Evolutionary conservation across 1,139 yeast genomes (phyloP).

Genomic region (Nadsonia starkeyi-henricii): DNA sequence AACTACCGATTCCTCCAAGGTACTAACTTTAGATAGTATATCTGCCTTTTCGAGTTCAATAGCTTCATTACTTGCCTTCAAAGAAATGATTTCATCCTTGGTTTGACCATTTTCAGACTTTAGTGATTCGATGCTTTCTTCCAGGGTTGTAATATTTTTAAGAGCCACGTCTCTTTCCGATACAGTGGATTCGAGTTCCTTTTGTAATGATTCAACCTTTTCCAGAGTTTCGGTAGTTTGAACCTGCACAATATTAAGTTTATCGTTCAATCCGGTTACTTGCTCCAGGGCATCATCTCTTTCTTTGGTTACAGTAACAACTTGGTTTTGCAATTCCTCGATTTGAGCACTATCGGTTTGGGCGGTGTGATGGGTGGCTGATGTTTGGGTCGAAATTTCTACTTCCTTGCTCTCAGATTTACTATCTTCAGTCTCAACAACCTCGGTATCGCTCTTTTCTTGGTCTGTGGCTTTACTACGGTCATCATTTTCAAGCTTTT

Average conservation of each 20-base stretch:
- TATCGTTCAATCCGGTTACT: background rate
- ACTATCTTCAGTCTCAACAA: no score
- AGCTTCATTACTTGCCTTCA: conserved; percentile 2
- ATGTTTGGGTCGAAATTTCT: no score
- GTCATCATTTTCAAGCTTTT: conserved; percentile 3
- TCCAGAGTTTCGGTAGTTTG: background rate
- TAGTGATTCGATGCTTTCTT: background rate
- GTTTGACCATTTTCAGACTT: background rate
- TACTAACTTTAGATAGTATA: no score
- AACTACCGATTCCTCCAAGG: no score
- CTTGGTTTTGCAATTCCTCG: no score
- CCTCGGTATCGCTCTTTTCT: background rate
- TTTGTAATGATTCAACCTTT: background rate
- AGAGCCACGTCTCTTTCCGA: conserved; percentile 1
- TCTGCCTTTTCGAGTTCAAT: background rate
- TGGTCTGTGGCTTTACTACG: conserved; percentile 2
- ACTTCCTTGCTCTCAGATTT: no score
- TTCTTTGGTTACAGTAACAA: background rate
- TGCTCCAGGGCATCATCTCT: background rate
- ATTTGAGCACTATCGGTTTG: no score
- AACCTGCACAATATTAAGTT: background rate
- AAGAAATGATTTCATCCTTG: background rate
- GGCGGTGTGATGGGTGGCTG: no score
- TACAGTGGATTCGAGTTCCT: conserved; percentile 9
- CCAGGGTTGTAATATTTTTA: background rate